Percentiles rank a stretch among this genome's conserved stretches.
Evolutionary conservation across 352 stramenopile species (phyloP).

Genomic region (Phytophthora uliginosa): DNA sequence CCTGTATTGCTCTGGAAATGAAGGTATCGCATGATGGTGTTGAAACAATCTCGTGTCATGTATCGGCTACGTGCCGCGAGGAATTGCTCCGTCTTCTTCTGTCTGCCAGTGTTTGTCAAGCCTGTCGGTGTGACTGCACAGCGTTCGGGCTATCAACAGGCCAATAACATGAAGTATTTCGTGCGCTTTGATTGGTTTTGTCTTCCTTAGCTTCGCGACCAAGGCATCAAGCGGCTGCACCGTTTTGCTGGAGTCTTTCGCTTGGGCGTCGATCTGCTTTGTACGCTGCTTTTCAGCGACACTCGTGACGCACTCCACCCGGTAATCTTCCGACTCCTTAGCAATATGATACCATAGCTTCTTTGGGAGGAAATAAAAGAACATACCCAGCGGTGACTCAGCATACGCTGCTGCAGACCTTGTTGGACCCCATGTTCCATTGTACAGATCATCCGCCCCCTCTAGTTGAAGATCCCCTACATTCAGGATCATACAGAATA

Average conservation of each 20-base stretch:
- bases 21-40: slow-evolving; percentile 9
- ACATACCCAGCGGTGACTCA: no score
- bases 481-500: no score
- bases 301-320: no score
- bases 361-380: not conserved
- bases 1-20: slow-evolving; percentile 1
- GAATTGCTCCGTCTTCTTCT: not conserved
- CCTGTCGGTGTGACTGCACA: not conserved
- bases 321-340: not conserved
- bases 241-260: no score
- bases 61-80: not conserved
- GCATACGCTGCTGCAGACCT: no score
- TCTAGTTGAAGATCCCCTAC: no score
- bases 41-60: slow-evolving; percentile 21
- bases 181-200: not conserved
- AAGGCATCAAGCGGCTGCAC: not conserved
- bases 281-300: no score
- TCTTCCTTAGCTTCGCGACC: no score
- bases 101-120: not conserved
- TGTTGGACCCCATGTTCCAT: no score
- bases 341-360: not conserved
- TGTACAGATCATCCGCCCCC: no score
- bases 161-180: not conserved
- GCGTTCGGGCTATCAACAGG: not conserved
- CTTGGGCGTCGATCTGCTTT: not conserved